Evolutionary conservation across 192 early-diverging fungal genomes (phyloP), one percentile per base, ranked within the genome.

Genomic region (Coemansia sp.): DNA sequence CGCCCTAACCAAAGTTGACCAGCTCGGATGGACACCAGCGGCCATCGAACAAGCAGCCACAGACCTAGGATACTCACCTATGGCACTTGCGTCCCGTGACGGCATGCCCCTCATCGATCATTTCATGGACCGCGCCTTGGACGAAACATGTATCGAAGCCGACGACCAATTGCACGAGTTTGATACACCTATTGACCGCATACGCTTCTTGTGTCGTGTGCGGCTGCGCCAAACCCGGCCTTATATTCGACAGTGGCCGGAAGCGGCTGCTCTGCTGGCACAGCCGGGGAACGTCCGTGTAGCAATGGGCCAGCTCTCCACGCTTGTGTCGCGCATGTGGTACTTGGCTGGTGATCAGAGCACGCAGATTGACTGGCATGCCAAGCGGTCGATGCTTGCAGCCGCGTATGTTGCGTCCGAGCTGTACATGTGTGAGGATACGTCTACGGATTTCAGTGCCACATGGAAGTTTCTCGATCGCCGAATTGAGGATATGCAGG

Each of bases 381-480:
- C 86, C 49, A 91, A 91, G 62, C 85, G 95, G 17, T 87, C 87
- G 38, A 80, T 86, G 11, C 82, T 98, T 37, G 92, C 93, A 3
- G 89, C 86, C 21, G 87, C 92, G 9, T 98, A 95, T 57, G 83
- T 93, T 9, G 87, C 93, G 0, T 88, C 95, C 0, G 94, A 98
- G 73, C 71, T 98, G 48, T 98, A 89, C 73, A 94, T 98, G 94
- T 91, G 90, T 16, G 90, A 92, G 69, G 95, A 98, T 64, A 74
- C 77, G 38, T 93, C 94, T 6, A 86, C 89, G 10, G 83, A 87
- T 43, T 87, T 82, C 69, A 70, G 67, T 12, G 89, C 86, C 23
- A 96, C 95, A 1, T 88, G 82, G 62, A 76, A 75, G 47, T 96
- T 98, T 61, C 77, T 98, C 53, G 87, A 95, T 52, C 72, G 87